These are phyloP conservation scores for Talaromyces ruber DNA, from an alignment of 495 filamentous ascomycete species.

Conservation along the genomic window DNA sequence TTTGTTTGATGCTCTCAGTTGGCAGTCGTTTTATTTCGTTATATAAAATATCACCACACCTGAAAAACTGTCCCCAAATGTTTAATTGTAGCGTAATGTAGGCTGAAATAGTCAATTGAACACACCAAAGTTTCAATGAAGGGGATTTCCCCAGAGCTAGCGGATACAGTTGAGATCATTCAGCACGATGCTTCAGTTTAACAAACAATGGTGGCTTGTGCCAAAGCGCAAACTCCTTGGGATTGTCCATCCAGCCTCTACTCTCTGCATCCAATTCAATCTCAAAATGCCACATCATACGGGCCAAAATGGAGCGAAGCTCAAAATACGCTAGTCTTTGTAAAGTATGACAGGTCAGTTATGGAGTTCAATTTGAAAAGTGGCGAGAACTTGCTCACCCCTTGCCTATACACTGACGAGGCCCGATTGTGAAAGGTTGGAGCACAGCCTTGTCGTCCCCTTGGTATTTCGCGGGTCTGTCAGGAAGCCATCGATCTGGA, in stretches of 20 bases:
- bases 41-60: neutral
- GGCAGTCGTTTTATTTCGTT: neutral
- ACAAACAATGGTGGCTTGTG: conserved; percentile 1
- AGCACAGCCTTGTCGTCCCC: conserved; percentile 22
- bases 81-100: neutral
- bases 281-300: conserved; percentile 13
- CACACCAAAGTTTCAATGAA: neutral
- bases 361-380: neutral
- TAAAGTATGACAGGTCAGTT: neutral
- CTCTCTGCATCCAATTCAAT: conserved; percentile 1
- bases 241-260: neutral
- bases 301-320: conserved; percentile 9
- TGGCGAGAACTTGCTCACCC: conserved; percentile 18
- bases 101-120: neutral
- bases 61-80: neutral
- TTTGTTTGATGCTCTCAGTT: neutral
- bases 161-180: neutral
- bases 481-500: conserved; percentile 35
- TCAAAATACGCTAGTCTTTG: conserved; percentile 5
- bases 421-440: conserved; percentile 38
- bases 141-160: neutral
- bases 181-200: neutral
- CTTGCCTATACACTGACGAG: conserved; percentile 39
- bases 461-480: conserved; percentile 18
- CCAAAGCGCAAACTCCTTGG: conserved; percentile 2